A percentile compares a stretch with the other conserved stretches of the same genome.
Conservation (phyloP, 805 yeast genomes). For the Metschnikowia kunwiensis region DNA sequence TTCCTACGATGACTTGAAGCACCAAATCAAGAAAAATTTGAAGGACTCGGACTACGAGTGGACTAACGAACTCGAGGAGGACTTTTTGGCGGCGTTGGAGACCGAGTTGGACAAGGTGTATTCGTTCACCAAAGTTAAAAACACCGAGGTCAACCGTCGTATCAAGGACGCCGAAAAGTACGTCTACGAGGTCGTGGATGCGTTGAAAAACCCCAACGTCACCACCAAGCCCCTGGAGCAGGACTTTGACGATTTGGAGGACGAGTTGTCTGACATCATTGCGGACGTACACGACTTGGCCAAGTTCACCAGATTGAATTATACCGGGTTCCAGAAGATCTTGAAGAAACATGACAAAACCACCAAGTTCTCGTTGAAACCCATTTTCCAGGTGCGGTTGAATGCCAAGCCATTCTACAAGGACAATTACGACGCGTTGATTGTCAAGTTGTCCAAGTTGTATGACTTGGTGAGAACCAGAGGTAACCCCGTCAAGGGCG, state of each 20-base stretch:
- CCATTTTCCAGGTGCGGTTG: conserved; percentile 89
- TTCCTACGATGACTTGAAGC: conserved; percentile 86
- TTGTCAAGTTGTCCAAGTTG: conserved; percentile 82
- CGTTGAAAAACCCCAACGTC: conserved; percentile 39
- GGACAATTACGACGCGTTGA: conserved; percentile 85
- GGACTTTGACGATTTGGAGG: conserved; percentile 43
- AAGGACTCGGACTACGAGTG: conserved; percentile 57
- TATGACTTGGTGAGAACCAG: conserved; percentile 93
- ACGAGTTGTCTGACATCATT: conserved; percentile 64
- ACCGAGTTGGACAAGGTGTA: conserved; percentile 88
- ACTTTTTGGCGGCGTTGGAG: conserved; percentile 72
- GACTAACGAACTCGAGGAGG: conserved; percentile 78
- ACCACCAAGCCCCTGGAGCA: conserved; percentile 37
- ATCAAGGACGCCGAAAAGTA: conserved; percentile 76
- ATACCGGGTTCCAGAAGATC: conserved; percentile 96
- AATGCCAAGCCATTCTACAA: conserved; percentile 94
- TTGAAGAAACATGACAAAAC: conserved; percentile 94
- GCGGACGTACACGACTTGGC: conserved; percentile 98
- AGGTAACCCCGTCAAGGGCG: conserved; percentile 94
- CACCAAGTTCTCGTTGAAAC: conserved; percentile 69
- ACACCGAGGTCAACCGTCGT: conserved; percentile 79
- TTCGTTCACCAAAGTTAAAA: conserved; percentile 85
- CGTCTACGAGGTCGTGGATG: conserved; percentile 63
- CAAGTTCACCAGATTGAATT: conserved; percentile 87
- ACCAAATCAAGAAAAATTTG: conserved; percentile 68